phyloP scores from a whole-genome alignment of 2,329 filamentous ascomycete genomes.

The Dichotomopilus funicola region DNA sequence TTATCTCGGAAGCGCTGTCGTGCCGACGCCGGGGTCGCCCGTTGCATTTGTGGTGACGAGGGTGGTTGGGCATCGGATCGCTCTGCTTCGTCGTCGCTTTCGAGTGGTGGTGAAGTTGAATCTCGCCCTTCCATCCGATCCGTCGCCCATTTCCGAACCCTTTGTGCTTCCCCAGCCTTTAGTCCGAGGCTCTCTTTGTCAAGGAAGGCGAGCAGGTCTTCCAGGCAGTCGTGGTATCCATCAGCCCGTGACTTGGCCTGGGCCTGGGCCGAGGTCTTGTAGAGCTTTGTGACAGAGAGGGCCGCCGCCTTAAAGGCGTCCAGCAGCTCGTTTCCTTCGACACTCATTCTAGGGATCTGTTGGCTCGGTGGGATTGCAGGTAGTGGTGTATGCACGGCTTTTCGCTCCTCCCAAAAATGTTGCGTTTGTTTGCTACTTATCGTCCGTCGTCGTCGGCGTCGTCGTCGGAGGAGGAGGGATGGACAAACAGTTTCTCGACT shows the following conservation, averaged over 20 bases:
- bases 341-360: conserved; percentile 27
- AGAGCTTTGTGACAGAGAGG: conserved; percentile 89
- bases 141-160: conserved; percentile 57
- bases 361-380: neutral
- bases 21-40: conserved; percentile 39
- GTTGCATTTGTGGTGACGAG: conserved; percentile 53
- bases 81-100: conserved; percentile 55
- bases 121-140: conserved; percentile 62
- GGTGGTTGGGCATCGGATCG: conserved; percentile 47
- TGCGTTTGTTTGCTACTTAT: neutral
- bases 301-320: conserved; percentile 89
- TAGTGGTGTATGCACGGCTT: neutral
- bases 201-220: conserved; percentile 79
- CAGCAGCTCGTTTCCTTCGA: conserved; percentile 58
- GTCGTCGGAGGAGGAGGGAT: neutral
- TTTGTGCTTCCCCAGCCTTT: conserved; percentile 68
- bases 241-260: conserved; percentile 68
- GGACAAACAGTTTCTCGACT: neutral
- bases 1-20: conserved; percentile 22
- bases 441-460: neutral
- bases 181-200: conserved; percentile 76
- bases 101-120: conserved; percentile 39
- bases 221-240: conserved; percentile 90
- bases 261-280: conserved; percentile 79
- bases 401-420: too few relatives aligned